These are phyloP conservation scores for Ceratobasidium sp. DNA, from an alignment of 1,284 basidiomycete genomes.

Conservation along the genomic window DNA sequence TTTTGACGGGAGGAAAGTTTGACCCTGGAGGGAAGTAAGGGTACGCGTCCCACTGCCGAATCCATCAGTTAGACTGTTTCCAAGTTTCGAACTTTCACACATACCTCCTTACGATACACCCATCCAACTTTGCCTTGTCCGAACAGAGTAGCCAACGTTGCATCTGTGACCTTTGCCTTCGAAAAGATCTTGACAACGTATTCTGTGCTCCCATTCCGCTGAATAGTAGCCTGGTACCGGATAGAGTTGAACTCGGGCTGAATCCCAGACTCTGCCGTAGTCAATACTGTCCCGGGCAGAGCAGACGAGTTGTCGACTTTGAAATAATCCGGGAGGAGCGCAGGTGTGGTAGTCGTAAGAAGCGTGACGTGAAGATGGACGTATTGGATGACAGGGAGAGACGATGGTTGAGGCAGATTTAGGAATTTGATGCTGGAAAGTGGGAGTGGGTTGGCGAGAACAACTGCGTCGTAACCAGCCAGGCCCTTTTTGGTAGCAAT, in stretches of 20 bases:
- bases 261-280: slow-evolving; percentile 66
- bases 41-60: slow-evolving; percentile 77
- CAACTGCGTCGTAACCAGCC: slow-evolving; percentile 69
- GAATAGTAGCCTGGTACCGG: slow-evolving; percentile 75
- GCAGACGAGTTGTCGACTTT: slow-evolving; percentile 60
- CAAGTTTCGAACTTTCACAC: not conserved
- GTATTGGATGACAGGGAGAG: slow-evolving; percentile 59
- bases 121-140: slow-evolving; percentile 74
- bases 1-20: slow-evolving; percentile 78
- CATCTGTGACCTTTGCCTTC: slow-evolving; percentile 68
- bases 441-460: slow-evolving; percentile 82
- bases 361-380: slow-evolving; percentile 90
- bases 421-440: slow-evolving; percentile 61
- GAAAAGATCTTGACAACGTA: slow-evolving; percentile 92
- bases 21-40: slow-evolving; percentile 74
- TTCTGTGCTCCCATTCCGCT: slow-evolving; percentile 56
- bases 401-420: slow-evolving; percentile 33
- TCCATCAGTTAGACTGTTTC: not conserved
- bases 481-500: slow-evolving; percentile 7
- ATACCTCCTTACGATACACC: slow-evolving; percentile 80
- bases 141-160: slow-evolving; percentile 75
- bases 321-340: slow-evolving; percentile 79
- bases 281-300: slow-evolving; percentile 79
- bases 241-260: slow-evolving; percentile 89
- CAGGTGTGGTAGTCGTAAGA: slow-evolving; percentile 77